Base-by-base conservation (phyloP, 177 flowering plant genomes). In the Tripterygium wilfordii region DNA sequence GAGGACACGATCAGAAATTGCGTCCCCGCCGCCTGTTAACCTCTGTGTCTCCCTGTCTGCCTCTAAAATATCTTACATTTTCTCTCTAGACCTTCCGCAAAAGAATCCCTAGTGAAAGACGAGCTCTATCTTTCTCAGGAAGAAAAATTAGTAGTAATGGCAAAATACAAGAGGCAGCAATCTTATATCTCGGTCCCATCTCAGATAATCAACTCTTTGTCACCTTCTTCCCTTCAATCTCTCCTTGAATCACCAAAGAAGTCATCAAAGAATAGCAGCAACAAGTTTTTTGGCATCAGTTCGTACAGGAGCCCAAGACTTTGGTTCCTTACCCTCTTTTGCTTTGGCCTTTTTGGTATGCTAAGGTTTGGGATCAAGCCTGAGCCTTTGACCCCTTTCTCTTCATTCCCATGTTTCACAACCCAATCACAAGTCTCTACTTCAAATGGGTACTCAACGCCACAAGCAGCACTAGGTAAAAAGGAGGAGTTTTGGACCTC, bases 321-420 rank as follows among this genome's bases (percentile, higher is more conserved):
- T 44, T 76, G 76, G 71, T 49, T 74, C 50, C 35, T 61, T 32
- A 31, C 67, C 23, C 50, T 83, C 30, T 72, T 77, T 54, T 44
- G 78, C 32, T 58, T 77, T 35, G 43, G 80, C 10, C 57, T 85
- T 21, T 15, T 82, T 9, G 82, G 83, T 0, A 78, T 80, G 81
- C 24, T 81, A 16, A 70, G 43, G 58, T 17, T 79, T 22, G 67
- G 72, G 12, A 57, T 67, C 57, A 56, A 64, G 32, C 70, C 76
- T 20, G 75, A 76, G 18, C 64, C 73, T 27, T 22, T 63, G 17
- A 42, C 65, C 21, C 82, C 81, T 2, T 61, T 64, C 28, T 39
- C 75, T 9, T 59, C 77, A 6, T 49, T 50, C 69, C 92, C 88
- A 3, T 79, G 86, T 48, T 16, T 39, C 2, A 61, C 46, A 10